Base-by-base conservation (phyloP, 2,329 filamentous ascomycete species). In the Sphaerulina vaccinii region DNA sequence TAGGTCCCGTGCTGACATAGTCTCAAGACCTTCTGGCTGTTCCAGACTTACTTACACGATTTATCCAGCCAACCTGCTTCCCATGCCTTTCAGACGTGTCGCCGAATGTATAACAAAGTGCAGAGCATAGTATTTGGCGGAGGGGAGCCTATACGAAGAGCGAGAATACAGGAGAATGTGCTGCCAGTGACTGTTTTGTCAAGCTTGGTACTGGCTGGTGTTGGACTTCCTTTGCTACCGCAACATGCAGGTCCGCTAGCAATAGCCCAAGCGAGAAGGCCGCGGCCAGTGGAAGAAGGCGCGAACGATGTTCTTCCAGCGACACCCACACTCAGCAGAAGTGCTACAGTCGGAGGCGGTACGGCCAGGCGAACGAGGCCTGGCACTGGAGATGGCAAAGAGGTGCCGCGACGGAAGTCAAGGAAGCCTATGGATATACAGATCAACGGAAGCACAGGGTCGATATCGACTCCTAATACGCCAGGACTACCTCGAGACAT, bases 1-100 rank as follows among this genome's bases (percentile, higher is more conserved):
- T 23, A 19, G 40, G 23, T 15, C 23, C 40, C 21, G 19, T 32
- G 49, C 58, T 65, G 58, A 66, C 48, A 33, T 19, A 11, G 8
- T 22, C 46, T 48, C 36, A 65, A 93, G 88, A 92, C 88, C 29
- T 93, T 93, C 71, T 93, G 88, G 88, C 80, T 93, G 45, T 90
- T 93, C 71, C 88, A 93, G 73, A 92, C 87, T 3, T 91, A 93
- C 67, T 81, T 93, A 23, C 86, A 88, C 75, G 89, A 93, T 68
- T 82, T 93, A 56, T 81, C 87, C 49, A 76, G 79, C 65, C 87
- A 86, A 52, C 88, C 88, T 2, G 85, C 87, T 67, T 85, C 86
- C 55, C 82, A 85, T 63, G 80, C 86, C 43, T 93, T 93, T 73
- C 85, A 88, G 72, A 92, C 87, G 43, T 92, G 88, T 67, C 82